Evolutionary conservation across 2,329 filamentous ascomycete species (phyloP), one percentile per base, ranked within the genome.

Genomic region (Bipolaris zeicola): DNA sequence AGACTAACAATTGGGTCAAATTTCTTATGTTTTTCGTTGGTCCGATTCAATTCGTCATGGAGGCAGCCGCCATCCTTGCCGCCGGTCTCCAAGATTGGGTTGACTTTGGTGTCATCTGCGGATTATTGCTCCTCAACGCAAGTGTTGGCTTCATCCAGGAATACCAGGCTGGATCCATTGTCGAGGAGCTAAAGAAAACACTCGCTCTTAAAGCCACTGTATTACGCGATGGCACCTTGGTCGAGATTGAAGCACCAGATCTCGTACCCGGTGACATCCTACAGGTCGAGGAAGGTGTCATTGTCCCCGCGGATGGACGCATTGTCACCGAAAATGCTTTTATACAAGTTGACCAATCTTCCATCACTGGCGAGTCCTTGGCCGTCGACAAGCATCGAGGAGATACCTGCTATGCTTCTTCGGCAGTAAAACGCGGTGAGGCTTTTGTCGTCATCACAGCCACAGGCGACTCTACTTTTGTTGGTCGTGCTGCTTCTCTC

Each of bases 31-130:
- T 90, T 81, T 96, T 96, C 77, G 82, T 95, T 53, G 92, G 92
- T 65, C 92, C 92, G 22, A 94, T 96, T 65, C 92, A 96, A 76
- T 94, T 94, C 78, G 92, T 96, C 75, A 96, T 96, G 92, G 90
- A 94, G 87, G 65, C 86, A 78, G 90, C 91, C 60, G 89, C 89
- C 66, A 82, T 93, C 71, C 84, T 96, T 57, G 91, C 92, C 74
- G 90, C 89, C 60, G 90, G 90, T 86, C 86, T 96, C 39, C 79
- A 90, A 78, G 90, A 95, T 71, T 96, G 92, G 92, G 89, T 96
- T 63, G 92, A 96, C 81, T 94, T 96, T 72, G 92, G 91, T 83
- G 91, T 96, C 72, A 96, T 96, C 67, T 92, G 89, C 77, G 91
- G 81, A 72, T 83, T 96, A 48, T 84, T 96, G 8, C 76, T 96